Percentiles rank a stretch among this genome's conserved stretches.
Conservation (phyloP, 306 rosid genomes). For the Lathyrus tuberosus region DNA sequence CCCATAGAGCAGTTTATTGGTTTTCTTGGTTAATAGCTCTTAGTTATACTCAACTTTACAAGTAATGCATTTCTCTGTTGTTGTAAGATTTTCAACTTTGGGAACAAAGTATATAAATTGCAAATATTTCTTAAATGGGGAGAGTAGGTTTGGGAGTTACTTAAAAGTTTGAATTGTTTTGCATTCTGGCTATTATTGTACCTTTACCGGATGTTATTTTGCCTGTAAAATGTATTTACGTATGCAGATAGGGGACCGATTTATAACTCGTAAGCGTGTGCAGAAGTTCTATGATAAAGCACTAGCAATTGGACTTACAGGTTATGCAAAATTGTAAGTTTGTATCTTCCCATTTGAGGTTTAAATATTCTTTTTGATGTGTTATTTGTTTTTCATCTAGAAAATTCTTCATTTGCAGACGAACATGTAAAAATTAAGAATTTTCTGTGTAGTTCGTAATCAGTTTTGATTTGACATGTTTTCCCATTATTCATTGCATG, state of each 20-base stretch:
- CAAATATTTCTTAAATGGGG: neutral
- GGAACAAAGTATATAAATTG: slow-evolving; percentile 1
- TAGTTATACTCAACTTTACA: slow-evolving; percentile 4
- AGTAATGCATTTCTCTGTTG: slow-evolving; percentile 17
- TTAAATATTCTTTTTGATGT: slow-evolving; percentile 10
- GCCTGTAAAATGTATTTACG: slow-evolving; percentile 32
- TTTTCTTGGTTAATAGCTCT: neutral
- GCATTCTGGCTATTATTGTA: slow-evolving; percentile 31
- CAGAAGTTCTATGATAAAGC: slow-evolving; percentile 89
- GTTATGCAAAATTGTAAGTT: slow-evolving; percentile 87
- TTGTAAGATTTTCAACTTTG: neutral
- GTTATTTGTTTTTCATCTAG: slow-evolving; percentile 27
- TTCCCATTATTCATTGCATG: slow-evolving; percentile 52
- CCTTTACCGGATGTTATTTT: slow-evolving; percentile 29
- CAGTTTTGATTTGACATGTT: slow-evolving; percentile 34
- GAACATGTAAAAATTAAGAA: slow-evolving; percentile 12
- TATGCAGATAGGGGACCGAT: slow-evolving; percentile 91
- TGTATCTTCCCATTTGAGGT: slow-evolving; percentile 36
- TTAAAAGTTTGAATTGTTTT: slow-evolving; percentile 16
- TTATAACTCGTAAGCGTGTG: slow-evolving; percentile 77
- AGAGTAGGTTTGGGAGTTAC: slow-evolving; percentile 18
- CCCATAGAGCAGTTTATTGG: slow-evolving; percentile 2
- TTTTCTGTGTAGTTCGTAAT: slow-evolving; percentile 25
- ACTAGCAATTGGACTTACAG: slow-evolving; percentile 83
- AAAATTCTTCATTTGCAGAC: slow-evolving; percentile 14